Conservation (phyloP, 2,329 filamentous ascomycete species). For the Lachnellula suecica region DNA sequence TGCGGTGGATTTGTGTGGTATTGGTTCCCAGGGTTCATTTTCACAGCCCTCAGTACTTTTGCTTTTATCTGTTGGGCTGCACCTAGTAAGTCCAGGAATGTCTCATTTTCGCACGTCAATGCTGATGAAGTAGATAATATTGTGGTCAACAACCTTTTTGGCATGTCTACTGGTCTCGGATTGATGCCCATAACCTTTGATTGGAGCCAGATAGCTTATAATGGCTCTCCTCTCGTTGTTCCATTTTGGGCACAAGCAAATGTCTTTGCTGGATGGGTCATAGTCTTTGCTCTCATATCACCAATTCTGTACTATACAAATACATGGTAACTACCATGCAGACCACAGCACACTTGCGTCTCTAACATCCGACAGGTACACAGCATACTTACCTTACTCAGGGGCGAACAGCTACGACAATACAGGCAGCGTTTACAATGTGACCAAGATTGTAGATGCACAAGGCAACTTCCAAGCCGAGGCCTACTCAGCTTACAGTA, state of each 20-base stretch:
- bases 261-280: conserved; percentile 52
- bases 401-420: conserved; percentile 65
- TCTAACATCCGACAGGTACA: conserved; percentile 39
- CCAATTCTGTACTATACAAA: neutral
- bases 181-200: conserved; percentile 72
- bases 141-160: conserved; percentile 70
- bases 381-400: conserved; percentile 60
- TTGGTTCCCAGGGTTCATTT: conserved; percentile 58
- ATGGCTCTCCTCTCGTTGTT: conserved; percentile 54
- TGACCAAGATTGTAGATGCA: conserved; percentile 53
- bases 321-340: neutral
- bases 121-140: conserved; percentile 39
- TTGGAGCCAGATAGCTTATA: conserved; percentile 62
- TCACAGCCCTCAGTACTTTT: conserved; percentile 53
- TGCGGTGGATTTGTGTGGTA: conserved; percentile 49
- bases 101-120: conserved; percentile 23
- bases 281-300: conserved; percentile 27
- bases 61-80: neutral
- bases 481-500: conserved; percentile 63
- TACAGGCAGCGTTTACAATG: conserved; percentile 59
- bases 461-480: conserved; percentile 56
- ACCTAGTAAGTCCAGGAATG: conserved; percentile 43
- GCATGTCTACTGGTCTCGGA: conserved; percentile 64
- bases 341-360: neutral
- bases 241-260: conserved; percentile 75